Percentiles rank a stretch among this genome's conserved stretches.
These are phyloP conservation scores for Botrytis tulipae DNA, from an alignment of 2,329 filamentous ascomycete species.

Conservation along the genomic window DNA sequence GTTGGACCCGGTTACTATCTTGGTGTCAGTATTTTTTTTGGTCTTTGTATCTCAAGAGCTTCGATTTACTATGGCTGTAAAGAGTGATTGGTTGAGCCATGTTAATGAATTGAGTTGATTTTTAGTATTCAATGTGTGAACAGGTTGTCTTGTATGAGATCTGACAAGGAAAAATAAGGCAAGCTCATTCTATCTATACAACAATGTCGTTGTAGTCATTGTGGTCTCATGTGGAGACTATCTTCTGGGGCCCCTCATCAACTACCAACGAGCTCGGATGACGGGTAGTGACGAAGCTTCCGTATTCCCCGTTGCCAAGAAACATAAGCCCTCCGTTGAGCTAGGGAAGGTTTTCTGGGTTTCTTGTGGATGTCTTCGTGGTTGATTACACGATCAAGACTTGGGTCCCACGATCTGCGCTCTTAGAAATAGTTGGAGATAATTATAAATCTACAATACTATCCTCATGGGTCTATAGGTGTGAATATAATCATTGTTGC, in stretches of 20 bases:
- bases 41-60: not conserved
- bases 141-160: too few species aligned
- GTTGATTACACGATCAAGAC: not conserved
- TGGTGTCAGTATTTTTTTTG: not conserved
- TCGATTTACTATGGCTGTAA: not conserved
- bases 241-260: not conserved
- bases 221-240: not conserved
- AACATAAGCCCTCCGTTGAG: not conserved
- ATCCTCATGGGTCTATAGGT: not conserved
- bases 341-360: not conserved
- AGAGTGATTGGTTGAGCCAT: slow-evolving; percentile 12
- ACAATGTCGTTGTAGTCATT: not conserved
- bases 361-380: not conserved
- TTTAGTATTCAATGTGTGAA: not conserved
- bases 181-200: not conserved
- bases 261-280: not conserved
- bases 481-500: not conserved
- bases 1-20: not conserved
- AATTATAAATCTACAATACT: not conserved
- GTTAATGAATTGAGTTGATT: not conserved
- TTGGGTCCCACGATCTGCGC: too few species aligned
- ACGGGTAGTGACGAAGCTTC: not conserved
- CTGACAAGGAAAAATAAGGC: not conserved
- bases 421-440: not conserved
- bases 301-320: not conserved